Conservation (phyloP, 164 flowering plant species). For the Vitis labrusca region DNA sequence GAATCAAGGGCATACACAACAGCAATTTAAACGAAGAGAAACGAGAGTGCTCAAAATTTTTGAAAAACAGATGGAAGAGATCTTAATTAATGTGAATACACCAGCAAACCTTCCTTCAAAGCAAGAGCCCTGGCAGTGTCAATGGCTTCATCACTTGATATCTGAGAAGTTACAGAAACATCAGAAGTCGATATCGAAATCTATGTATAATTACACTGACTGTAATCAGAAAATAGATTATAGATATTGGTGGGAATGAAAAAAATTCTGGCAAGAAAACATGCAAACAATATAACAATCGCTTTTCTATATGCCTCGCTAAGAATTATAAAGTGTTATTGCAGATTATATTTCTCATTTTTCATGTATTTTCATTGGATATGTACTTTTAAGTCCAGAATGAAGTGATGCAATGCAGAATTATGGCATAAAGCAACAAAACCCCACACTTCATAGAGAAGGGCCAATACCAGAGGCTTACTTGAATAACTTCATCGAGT, state of each 20-base stretch:
- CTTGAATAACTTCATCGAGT: constrained; percentile 46
- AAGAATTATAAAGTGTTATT: too few relatives aligned
- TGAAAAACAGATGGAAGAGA: too few relatives aligned
- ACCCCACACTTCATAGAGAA: not conserved
- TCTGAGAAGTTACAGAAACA: constrained; percentile 17
- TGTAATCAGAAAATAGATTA: not conserved
- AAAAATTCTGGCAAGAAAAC: too few relatives aligned
- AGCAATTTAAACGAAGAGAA: not conserved
- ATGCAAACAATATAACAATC: too few relatives aligned
- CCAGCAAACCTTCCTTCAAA: constrained; percentile 48
- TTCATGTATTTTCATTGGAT: too few relatives aligned
- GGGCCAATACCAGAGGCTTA: constrained; percentile 9
- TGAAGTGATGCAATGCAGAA: not conserved
- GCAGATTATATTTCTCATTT: too few relatives aligned
- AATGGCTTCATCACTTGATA: constrained; percentile 54
- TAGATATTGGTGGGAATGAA: not conserved
- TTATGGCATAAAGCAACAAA: not conserved
- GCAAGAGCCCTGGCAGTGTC: constrained; percentile 54
- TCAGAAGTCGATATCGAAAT: not conserved
- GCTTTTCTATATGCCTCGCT: too few relatives aligned
- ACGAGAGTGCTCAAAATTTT: not conserved
- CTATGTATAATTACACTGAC: too few relatives aligned
- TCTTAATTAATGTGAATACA: constrained; percentile 15
- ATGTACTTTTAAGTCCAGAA: not conserved
- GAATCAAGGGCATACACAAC: too few relatives aligned